Base-by-base conservation (phyloP, 148 eudicot species). In the Rhododendron molle region DNA sequence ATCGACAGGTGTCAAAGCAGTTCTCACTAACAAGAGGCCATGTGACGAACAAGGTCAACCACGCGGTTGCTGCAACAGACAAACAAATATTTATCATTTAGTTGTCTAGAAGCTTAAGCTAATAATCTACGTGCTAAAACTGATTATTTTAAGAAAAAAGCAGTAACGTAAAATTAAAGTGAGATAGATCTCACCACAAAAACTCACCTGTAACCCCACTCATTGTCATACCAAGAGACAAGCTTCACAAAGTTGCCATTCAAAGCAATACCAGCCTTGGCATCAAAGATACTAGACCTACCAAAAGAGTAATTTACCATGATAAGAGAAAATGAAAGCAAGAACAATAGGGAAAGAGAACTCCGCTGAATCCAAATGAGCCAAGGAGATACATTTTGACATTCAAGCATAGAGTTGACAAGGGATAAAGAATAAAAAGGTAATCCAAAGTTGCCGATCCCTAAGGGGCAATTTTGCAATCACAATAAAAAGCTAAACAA, bases 221-320 rank as follows among this genome's bases (percentile, higher is more conserved):
- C 94, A 15, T 93, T 93, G 85, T 93, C 96, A 26, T 93, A 92
- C 94, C 94, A 93, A 20, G 96, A 90, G 87, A 93, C 93, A n/a
- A 92, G 88, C 91, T 93, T 93, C 87, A 92, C 92, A 80, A 92
- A 93, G 89, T 86, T 92, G 28, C 81, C 89, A 69, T 86, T 93
- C 86, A 93, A 92, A 38, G 94, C 93, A 83, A 93, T 93, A 13
- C 96, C 96, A 83, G 96, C 96, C 91, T 93, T 91, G 50, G 96
- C 94, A 78, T 92, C 93, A 50, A 91, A 93, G 74, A 93, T 92
- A 90, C 94, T 93, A 56, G 96, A 93, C 91, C 96, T 91, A 92
- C 79, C 52, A 83, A 30, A 79, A 76, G 40, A 83, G 52, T 21
- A 36, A 30, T 21, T 50, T 74, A 52, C 50, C 34, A 40, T 62